phyloP scores from a whole-genome alignment of 2,329 filamentous ascomycete species.

The Mollisia scopiformis region DNA sequence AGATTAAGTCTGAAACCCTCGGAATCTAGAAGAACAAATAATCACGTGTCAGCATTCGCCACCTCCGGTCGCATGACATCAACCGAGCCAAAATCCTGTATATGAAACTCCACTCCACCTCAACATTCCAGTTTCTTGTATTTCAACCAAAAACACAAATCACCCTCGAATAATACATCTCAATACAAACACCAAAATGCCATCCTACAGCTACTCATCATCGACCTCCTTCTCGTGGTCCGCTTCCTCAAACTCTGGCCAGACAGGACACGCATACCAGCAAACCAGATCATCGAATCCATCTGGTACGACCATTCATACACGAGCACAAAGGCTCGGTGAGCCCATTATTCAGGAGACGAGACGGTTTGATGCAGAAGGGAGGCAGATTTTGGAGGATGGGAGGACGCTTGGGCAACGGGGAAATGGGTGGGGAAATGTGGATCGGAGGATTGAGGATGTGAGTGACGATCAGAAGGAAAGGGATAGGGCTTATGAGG shows the following conservation, averaged over 20 bases:
- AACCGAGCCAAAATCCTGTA: too few species aligned
- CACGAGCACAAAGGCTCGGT: neutral
- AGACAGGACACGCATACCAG: neutral
- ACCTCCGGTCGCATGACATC: neutral
- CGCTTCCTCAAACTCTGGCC: neutral
- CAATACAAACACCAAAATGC: neutral
- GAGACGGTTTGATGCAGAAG: neutral
- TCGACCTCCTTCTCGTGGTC: neutral
- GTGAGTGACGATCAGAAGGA: neutral
- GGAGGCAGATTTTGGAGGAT: slow-evolving; percentile 1
- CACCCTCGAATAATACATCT: neutral
- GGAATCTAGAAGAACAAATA: neutral
- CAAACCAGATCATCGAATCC: neutral
- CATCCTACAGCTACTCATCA: neutral
- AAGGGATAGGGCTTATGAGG: neutral
- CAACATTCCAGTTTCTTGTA: neutral
- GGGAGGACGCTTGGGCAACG: neutral
- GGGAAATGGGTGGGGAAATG: neutral
- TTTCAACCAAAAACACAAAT: neutral
- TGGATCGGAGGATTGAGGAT: neutral
- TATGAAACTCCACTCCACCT: too few species aligned
- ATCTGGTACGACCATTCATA: neutral
- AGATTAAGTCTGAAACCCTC: too few species aligned
- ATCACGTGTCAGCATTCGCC: neutral
- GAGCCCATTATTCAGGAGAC: neutral